Evolutionary conservation across 176 grass and related monocot genomes (phyloP).

Genomic region (Oryza coarctata): DNA sequence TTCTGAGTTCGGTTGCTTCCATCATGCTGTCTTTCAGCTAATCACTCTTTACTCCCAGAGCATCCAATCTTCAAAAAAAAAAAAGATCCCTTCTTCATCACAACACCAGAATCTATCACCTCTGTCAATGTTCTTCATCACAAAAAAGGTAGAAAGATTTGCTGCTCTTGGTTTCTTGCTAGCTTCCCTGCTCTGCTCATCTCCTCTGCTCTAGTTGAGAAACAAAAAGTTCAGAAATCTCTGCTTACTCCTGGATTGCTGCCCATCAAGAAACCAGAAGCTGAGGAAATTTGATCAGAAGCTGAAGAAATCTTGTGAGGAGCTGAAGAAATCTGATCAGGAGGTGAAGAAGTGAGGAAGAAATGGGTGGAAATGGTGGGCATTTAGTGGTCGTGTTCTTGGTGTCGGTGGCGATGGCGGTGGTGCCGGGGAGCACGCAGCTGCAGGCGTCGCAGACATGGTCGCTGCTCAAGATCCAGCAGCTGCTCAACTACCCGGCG

Average conservation of each 20-base stretch:
- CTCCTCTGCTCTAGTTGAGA: not conserved
- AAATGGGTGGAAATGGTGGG: slow-evolving; percentile 17
- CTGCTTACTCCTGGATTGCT: slow-evolving; percentile 13
- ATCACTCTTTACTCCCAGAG: slow-evolving; percentile 16
- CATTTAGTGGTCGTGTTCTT: slow-evolving; percentile 48
- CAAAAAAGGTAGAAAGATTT: not conserved
- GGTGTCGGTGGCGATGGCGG: slow-evolving; percentile 46
- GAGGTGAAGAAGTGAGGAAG: not conserved
- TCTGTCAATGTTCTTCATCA: not conserved
- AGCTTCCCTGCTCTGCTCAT: no score
- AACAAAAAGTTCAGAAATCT: not conserved
- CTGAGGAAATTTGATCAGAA: not conserved
- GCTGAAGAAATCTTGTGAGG: no score
- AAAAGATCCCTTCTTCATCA: slow-evolving; percentile 3
- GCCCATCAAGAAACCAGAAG: not conserved
- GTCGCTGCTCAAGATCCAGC: slow-evolving; percentile 89
- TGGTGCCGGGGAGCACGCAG: slow-evolving; percentile 51
- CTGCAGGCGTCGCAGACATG: slow-evolving; percentile 84
- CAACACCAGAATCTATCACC: not conserved
- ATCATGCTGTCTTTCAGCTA: slow-evolving; percentile 10
- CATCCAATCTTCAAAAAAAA: not conserved
- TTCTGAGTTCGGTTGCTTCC: slow-evolving; percentile 30
- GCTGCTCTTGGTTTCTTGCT: not conserved
- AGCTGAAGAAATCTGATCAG: slow-evolving; percentile 2
- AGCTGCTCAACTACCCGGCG: slow-evolving; percentile 67